Conservation (phyloP, 805 yeast species). For the Myxozyma monticola region DNA sequence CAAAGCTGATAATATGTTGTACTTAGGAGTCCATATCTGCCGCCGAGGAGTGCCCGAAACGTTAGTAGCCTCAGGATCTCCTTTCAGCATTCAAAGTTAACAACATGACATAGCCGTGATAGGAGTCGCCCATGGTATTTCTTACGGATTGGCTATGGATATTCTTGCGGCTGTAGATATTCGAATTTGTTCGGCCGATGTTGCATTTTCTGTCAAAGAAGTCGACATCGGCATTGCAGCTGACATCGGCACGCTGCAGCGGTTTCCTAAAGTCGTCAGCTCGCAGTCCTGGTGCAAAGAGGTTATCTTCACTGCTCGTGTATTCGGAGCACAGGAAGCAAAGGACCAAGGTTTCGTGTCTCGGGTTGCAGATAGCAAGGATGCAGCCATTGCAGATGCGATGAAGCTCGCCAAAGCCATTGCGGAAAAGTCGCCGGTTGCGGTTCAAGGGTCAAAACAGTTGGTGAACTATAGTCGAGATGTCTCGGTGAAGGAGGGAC, state of each 20-base stretch:
- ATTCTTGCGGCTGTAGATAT: slow-evolving; percentile 59
- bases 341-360: slow-evolving; percentile 55
- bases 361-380: slow-evolving; percentile 48
- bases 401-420: slow-evolving; percentile 51
- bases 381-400: slow-evolving; percentile 53
- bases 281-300: slow-evolving; percentile 61
- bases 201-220: slow-evolving; percentile 62
- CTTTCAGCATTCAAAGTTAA: background rate
- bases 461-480: slow-evolving; percentile 49
- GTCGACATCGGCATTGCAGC: slow-evolving; percentile 74
- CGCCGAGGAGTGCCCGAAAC: slow-evolving; percentile 29
- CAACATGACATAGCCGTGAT: slow-evolving; percentile 50
- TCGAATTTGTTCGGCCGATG: slow-evolving; percentile 55
- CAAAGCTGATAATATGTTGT: slow-evolving; percentile 5
- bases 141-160: slow-evolving; percentile 69
- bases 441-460: slow-evolving; percentile 64
- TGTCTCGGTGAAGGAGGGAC: slow-evolving; percentile 49
- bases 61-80: slow-evolving; percentile 4
- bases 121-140: slow-evolving; percentile 62
- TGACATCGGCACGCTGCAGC: slow-evolving; percentile 74
- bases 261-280: slow-evolving; percentile 55
- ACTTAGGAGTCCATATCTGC: slow-evolving; percentile 14
- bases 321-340: slow-evolving; percentile 58
- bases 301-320: slow-evolving; percentile 60
- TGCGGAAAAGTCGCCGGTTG: slow-evolving; percentile 53